phyloP scores from a whole-genome alignment of 306 rosid genomes.

The Prunus mongolica region DNA sequence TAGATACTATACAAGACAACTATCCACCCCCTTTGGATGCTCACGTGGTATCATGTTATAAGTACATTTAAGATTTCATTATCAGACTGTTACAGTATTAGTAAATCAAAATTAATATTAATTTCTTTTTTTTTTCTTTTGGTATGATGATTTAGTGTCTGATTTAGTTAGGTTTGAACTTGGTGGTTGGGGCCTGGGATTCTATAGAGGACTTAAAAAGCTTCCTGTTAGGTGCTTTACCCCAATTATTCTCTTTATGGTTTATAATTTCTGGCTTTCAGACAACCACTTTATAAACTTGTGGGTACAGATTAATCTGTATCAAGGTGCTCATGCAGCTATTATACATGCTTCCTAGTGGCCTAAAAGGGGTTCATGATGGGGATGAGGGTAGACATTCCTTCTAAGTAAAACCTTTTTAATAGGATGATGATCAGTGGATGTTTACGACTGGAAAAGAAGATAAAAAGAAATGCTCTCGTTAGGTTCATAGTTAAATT shows the following conservation, averaged over 20 bases:
- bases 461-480: neutral
- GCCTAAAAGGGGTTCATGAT: neutral
- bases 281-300: neutral
- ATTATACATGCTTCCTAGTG: neutral
- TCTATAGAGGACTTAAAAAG: neutral
- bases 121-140: neutral
- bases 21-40: constrained; percentile 99
- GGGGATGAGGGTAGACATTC: neutral
- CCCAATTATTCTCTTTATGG: neutral
- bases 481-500: neutral
- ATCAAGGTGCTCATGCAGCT: neutral
- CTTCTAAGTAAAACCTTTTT: neutral
- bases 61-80: constrained; percentile 6
- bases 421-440: neutral
- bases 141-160: neutral
- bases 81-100: constrained; percentile 10
- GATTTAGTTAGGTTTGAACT: neutral
- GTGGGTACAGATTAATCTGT: neutral
- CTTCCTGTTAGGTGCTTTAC: neutral
- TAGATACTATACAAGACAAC: constrained; percentile 69
- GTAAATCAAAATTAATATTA: neutral
- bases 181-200: neutral
- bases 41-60: constrained; percentile 56
- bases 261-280: neutral
- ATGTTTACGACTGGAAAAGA: neutral